Evolutionary conservation across 1,284 basidiomycete genomes (phyloP).

Genomic region (Ceratobasidium sp.): DNA sequence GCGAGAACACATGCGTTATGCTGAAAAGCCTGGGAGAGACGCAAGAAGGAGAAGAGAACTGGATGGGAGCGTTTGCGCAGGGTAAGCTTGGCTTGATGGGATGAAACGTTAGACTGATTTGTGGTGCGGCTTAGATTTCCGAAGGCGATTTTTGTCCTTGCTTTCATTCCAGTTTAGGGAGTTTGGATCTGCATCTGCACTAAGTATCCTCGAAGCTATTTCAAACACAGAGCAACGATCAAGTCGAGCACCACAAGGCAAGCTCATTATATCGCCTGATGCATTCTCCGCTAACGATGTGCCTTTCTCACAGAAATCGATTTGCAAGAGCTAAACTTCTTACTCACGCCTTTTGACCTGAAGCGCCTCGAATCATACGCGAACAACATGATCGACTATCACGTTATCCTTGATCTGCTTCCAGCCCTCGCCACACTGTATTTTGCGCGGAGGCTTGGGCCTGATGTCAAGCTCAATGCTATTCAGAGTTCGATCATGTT

Average conservation of each 20-base stretch:
- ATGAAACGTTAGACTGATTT: background rate
- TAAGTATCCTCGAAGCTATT: constrained; percentile 89
- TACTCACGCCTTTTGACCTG: constrained; percentile 92
- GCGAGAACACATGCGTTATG: constrained; percentile 97
- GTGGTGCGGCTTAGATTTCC: constrained; percentile 73
- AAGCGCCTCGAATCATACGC: constrained; percentile 96
- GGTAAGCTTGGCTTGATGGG: constrained; percentile 61
- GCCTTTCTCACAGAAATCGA: constrained; percentile 58
- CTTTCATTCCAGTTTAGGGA: constrained; percentile 96
- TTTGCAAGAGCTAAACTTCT: constrained; percentile 75
- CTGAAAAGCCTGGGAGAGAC: constrained; percentile 71
- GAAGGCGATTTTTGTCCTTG: constrained; percentile 87
- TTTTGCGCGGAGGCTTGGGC: constrained; percentile 80
- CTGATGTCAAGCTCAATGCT: constrained; percentile 74
- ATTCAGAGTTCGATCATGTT: constrained; percentile 91
- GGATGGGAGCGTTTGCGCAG: constrained; percentile 90
- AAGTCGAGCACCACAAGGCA: constrained; percentile 60
- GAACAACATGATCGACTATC: constrained; percentile 96
- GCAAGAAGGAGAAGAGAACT: constrained; percentile 65
- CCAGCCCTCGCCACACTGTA: constrained; percentile 83
- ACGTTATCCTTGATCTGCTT: constrained; percentile 93
- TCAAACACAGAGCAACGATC: constrained; percentile 70
- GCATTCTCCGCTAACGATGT: background rate
- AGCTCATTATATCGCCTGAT: constrained; percentile 43
- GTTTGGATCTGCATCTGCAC: constrained; percentile 85